A percentile compares a stretch with the other conserved stretches of the same genome.
Evolutionary conservation across 78 protist genomes (phyloP).

Genomic region (Dictyostelium intermedium): DNA sequence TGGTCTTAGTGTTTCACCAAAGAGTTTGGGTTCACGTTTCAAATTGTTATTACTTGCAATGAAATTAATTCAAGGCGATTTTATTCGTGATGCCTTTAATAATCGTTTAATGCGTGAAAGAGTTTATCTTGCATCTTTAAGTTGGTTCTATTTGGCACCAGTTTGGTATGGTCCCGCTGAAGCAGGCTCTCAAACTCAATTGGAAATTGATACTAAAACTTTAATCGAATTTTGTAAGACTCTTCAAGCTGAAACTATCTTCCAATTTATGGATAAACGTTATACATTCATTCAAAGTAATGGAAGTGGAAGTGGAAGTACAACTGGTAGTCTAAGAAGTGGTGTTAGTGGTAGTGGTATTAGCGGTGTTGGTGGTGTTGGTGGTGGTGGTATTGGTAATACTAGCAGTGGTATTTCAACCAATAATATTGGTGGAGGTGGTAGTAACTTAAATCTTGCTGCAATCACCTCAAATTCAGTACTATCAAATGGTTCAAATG

Average conservation of each 20-base stretch:
- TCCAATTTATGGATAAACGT: constrained; percentile 24
- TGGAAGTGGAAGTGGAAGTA: not conserved
- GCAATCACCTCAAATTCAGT: not conserved
- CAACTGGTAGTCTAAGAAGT: not conserved
- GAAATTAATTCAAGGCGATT: constrained; percentile 46
- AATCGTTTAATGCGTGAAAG: constrained; percentile 36
- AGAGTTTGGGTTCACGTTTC: constrained; percentile 76
- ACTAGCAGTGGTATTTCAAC: not conserved
- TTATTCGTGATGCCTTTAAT: constrained; percentile 9
- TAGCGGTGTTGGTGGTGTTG: not conserved
- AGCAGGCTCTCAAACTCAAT: constrained; percentile 15
- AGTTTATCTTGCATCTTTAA: constrained; percentile 61
- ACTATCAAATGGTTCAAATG: not conserved
- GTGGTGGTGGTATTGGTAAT: not conserved
- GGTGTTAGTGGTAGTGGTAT: not conserved
- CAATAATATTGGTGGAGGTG: not conserved
- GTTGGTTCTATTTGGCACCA: constrained; percentile 82
- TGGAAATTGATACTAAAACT: constrained; percentile 18
- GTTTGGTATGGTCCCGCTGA: constrained; percentile 70
- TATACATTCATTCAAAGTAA: not conserved
- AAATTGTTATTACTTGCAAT: constrained; percentile 59
- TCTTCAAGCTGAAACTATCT: constrained; percentile 59
- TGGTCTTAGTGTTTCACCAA: constrained; percentile 54
- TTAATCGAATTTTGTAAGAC: constrained; percentile 62
- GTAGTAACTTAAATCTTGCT: not conserved